These are phyloP conservation scores for Fomitopsis serialis DNA, from an alignment of 768 basidiomycete species.

Conservation along the genomic window DNA sequence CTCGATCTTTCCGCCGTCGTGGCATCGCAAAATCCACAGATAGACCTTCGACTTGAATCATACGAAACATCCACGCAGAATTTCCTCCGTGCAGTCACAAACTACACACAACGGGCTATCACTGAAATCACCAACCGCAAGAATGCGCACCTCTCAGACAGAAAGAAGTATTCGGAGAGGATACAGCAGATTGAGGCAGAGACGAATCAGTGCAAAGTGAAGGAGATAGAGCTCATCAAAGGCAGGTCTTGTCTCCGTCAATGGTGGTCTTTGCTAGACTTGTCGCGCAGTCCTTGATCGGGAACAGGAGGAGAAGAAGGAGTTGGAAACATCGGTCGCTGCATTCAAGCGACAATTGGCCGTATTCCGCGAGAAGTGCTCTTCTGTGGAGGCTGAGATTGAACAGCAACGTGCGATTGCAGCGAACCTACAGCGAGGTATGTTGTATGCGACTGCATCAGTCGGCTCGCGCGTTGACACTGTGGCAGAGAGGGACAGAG, in stretches of 20 bases:
- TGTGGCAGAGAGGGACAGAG: conserved; percentile 58
- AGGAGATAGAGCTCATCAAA: conserved; percentile 73
- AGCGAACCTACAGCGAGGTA: conserved; percentile 62
- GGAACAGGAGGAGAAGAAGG: conserved; percentile 71
- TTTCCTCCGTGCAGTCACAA: conserved; percentile 67
- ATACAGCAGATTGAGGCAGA: conserved; percentile 59
- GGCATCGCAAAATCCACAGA: conserved; percentile 44
- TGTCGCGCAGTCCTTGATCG: conserved; percentile 47
- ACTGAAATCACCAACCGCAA: conserved; percentile 65
- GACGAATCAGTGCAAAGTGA: conserved; percentile 69
- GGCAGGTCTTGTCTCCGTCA: conserved; percentile 39
- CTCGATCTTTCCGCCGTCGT: conserved; percentile 59
- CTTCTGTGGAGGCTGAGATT: conserved; percentile 60
- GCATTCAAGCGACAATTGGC: conserved; percentile 63
- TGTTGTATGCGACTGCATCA: conserved; percentile 9
- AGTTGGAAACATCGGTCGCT: conserved; percentile 56
- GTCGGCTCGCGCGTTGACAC: neutral
- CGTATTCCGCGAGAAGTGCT: conserved; percentile 53
- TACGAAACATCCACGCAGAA: conserved; percentile 65
- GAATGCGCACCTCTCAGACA: conserved; percentile 53
- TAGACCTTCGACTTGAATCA: conserved; percentile 56
- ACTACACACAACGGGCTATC: conserved; percentile 69
- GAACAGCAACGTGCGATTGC: conserved; percentile 64
- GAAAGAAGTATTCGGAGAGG: conserved; percentile 59
- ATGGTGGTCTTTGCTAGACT: neutral